These are phyloP conservation scores for Wickerhamomyces sp. DNA, from an alignment of 1,139 yeast species.

Conservation along the genomic window DNA sequence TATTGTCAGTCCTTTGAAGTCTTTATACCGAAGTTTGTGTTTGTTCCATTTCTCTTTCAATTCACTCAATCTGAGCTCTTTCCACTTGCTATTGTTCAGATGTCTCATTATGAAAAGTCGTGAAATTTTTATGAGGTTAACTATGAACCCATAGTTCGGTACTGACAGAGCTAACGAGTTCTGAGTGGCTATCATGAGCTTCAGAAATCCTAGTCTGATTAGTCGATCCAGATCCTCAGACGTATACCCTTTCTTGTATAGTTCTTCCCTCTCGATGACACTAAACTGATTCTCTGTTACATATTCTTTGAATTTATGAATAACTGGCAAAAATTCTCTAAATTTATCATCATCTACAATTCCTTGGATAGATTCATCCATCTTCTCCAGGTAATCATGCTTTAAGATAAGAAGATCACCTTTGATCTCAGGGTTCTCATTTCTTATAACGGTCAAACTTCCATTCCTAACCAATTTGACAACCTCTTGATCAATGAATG, in stretches of 20 bases:
- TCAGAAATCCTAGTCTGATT: constrained; percentile 49
- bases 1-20: constrained; percentile 55
- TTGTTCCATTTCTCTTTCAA: constrained; percentile 46
- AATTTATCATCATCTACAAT: not conserved
- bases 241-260: not conserved
- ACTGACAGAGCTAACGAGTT: constrained; percentile 42
- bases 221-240: constrained; percentile 31
- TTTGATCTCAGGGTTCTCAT: not conserved
- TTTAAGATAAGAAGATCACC: not conserved
- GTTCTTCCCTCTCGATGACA: not conserved
- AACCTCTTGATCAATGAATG: constrained; percentile 1
- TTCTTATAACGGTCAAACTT: not conserved
- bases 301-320: not conserved
- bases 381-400: not conserved
- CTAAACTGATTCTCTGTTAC: not conserved
- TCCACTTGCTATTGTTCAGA: constrained; percentile 40
- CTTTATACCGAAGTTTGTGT: constrained; percentile 46
- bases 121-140: constrained; percentile 44
- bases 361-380: not conserved
- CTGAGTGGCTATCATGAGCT: constrained; percentile 45
- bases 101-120: constrained; percentile 47
- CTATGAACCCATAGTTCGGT: constrained; percentile 58
- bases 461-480: not conserved
- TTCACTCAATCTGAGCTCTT: constrained; percentile 49
- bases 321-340: not conserved